Conservation (phyloP, 495 filamentous ascomycete genomes). For the Lasiosphaeria ovina region DNA sequence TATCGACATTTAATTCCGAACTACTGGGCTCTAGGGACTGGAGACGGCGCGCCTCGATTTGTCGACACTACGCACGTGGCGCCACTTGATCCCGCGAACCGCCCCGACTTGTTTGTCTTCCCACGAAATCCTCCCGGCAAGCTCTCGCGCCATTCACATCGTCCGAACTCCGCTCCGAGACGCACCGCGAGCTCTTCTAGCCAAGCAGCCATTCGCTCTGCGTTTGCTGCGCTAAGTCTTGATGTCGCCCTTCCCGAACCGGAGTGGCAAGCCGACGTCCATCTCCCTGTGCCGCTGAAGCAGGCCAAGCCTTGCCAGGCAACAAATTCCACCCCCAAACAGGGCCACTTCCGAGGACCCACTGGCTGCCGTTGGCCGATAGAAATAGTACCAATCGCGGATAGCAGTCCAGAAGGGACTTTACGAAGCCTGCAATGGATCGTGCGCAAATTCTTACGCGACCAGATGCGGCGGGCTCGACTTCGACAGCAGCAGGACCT, state of each 20-base stretch:
- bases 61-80: not conserved
- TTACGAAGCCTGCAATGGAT: constrained; percentile 3
- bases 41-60: too few species aligned
- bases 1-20: too few species aligned
- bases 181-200: not conserved
- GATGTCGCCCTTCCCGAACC: not conserved
- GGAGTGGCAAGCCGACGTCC: not conserved
- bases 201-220: not conserved
- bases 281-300: not conserved
- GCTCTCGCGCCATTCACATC: not conserved
- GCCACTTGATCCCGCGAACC: not conserved
- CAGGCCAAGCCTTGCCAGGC: not conserved
- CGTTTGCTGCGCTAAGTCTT: not conserved
- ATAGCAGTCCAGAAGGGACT: not conserved
- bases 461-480: not conserved
- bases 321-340: not conserved
- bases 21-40: too few species aligned
- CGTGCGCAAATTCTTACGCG: not conserved
- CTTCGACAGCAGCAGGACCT: constrained; percentile 2
- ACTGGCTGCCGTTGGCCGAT: not conserved
- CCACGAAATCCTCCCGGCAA: not conserved
- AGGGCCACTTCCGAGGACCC: not conserved
- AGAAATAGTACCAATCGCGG: not conserved
- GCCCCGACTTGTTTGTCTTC: too few species aligned
- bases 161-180: not conserved